phyloP scores from a whole-genome alignment of 2,329 filamentous ascomycete species.

The Penicillium italicum region DNA sequence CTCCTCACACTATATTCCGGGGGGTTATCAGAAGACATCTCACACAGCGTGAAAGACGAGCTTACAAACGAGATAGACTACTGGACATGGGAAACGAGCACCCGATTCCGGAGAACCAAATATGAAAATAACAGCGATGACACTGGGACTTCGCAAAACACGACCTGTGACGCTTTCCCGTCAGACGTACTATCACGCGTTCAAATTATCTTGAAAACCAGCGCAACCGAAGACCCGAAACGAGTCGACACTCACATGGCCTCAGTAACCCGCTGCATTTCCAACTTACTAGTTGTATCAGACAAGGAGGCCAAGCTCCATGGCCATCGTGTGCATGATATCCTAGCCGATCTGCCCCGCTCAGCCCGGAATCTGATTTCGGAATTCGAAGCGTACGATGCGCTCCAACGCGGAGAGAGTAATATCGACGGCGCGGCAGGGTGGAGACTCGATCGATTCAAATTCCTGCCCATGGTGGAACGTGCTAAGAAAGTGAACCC shows the following conservation, averaged over 20 bases:
- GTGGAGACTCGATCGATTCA: slow-evolving; percentile 57
- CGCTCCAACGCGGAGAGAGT: slow-evolving; percentile 38
- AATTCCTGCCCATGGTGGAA: slow-evolving; percentile 56
- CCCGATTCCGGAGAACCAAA: slow-evolving; percentile 11
- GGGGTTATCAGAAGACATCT: background rate
- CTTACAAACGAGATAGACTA: slow-evolving; percentile 8
- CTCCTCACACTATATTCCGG: slow-evolving; percentile 1
- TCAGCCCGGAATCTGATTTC: slow-evolving; percentile 35
- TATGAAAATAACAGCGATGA: background rate
- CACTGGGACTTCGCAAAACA: background rate
- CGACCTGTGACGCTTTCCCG: slow-evolving; percentile 29
- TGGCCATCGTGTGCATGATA: slow-evolving; percentile 45
- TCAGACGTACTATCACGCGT: slow-evolving; percentile 40
- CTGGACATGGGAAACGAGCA: slow-evolving; percentile 25
- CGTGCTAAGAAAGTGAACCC: slow-evolving; percentile 48
- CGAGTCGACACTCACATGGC: slow-evolving; percentile 48
- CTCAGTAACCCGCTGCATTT: slow-evolving; percentile 25
- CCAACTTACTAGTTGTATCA: slow-evolving; percentile 15
- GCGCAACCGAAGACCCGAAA: slow-evolving; percentile 44
- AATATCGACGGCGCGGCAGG: slow-evolving; percentile 39
- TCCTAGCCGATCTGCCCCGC: slow-evolving; percentile 47
- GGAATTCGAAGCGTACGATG: slow-evolving; percentile 44
- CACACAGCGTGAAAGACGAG: background rate
- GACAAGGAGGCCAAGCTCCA: slow-evolving; percentile 47
- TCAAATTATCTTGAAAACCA: slow-evolving; percentile 51